A percentile compares a stretch with the other conserved stretches of the same genome.
These are phyloP conservation scores for Daldinia sp. DNA, from an alignment of 2,329 filamentous ascomycete species.

Conservation along the genomic window DNA sequence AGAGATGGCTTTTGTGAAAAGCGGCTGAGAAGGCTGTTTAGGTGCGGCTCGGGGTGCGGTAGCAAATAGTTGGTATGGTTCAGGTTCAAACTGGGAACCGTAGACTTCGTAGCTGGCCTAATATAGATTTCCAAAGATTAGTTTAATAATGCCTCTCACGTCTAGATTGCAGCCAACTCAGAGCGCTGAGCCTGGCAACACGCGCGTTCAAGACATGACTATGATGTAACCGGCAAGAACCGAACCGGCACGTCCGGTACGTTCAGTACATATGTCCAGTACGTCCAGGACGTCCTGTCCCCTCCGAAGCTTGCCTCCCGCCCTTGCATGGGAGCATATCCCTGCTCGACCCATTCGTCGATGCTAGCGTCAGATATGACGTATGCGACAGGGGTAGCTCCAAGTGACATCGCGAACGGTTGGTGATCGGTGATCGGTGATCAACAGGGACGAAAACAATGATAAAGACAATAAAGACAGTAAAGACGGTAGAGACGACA, in stretches of 20 bases:
- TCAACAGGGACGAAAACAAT: constrained; percentile 13
- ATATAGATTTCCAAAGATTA: constrained; percentile 8
- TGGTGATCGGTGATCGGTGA: constrained; percentile 21
- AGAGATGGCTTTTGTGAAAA: neutral
- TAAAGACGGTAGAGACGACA: no score
- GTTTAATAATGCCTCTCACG: no score
- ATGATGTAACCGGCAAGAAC: constrained; percentile 35
- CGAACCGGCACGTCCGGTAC: constrained; percentile 11
- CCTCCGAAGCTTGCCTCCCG: constrained; percentile 19
- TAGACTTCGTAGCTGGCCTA: constrained; percentile 13
- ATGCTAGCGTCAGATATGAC: constrained; percentile 15
- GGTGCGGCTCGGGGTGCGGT: neutral
- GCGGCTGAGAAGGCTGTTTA: neutral
- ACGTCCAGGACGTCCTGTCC: no score
- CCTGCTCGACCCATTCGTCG: constrained; percentile 7
- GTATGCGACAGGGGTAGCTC: constrained; percentile 24
- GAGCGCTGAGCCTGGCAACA: constrained; percentile 1
- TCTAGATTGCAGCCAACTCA: constrained; percentile 25
- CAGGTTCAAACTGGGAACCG: constrained; percentile 4
- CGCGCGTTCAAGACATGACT: constrained; percentile 20
- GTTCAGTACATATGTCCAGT: no score
- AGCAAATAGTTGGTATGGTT: constrained; percentile 12
- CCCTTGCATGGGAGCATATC: constrained; percentile 6
- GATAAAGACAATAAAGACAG: no score
- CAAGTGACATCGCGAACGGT: constrained; percentile 12